Conservation (phyloP, 768 basidiomycete genomes). For the Mycena rebaudengoi region DNA sequence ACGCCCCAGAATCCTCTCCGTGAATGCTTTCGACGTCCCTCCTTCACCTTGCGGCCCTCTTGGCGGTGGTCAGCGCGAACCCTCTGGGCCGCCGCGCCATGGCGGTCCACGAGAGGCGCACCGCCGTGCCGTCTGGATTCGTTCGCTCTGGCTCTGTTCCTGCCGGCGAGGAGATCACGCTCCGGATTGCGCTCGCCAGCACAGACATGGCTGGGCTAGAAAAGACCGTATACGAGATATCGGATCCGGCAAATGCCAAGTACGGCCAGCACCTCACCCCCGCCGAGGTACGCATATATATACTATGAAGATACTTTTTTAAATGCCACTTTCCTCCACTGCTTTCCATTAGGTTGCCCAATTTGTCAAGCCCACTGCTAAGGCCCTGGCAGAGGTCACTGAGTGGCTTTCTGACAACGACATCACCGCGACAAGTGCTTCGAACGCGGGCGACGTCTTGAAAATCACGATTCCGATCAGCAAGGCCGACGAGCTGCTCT, state of each 20-base stretch:
- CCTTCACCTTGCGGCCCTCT: not conserved
- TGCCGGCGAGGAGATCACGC: slow-evolving; percentile 31
- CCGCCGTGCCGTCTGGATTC: slow-evolving; percentile 11
- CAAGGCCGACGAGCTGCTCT: slow-evolving; percentile 55
- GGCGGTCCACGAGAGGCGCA: slow-evolving; percentile 12
- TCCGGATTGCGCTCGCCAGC: slow-evolving; percentile 36
- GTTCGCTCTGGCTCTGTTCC: slow-evolving; percentile 5
- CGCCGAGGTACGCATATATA: slow-evolving; percentile 46
- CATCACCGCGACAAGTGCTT: slow-evolving; percentile 44
- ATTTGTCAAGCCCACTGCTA: slow-evolving; percentile 7
- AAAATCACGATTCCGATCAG: slow-evolving; percentile 49
- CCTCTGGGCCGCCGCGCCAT: slow-evolving; percentile 10
- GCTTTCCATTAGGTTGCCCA: not conserved
- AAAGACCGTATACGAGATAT: slow-evolving; percentile 42
- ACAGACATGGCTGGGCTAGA: slow-evolving; percentile 32
- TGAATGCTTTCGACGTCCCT: slow-evolving; percentile 11
- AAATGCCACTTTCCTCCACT: not conserved
- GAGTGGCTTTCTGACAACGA: slow-evolving; percentile 54
- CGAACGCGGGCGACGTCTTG: slow-evolving; percentile 57
- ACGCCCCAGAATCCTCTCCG: too few relatives aligned
- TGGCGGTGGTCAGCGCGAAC: not conserved
- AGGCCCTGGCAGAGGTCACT: slow-evolving; percentile 14
- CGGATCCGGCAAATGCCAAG: slow-evolving; percentile 38
- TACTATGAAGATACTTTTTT: slow-evolving; percentile 22
- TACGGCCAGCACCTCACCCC: slow-evolving; percentile 48